These are phyloP conservation scores for Teratosphaeria nubilosa DNA, from an alignment of 2,329 filamentous ascomycete species.

Conservation along the genomic window DNA sequence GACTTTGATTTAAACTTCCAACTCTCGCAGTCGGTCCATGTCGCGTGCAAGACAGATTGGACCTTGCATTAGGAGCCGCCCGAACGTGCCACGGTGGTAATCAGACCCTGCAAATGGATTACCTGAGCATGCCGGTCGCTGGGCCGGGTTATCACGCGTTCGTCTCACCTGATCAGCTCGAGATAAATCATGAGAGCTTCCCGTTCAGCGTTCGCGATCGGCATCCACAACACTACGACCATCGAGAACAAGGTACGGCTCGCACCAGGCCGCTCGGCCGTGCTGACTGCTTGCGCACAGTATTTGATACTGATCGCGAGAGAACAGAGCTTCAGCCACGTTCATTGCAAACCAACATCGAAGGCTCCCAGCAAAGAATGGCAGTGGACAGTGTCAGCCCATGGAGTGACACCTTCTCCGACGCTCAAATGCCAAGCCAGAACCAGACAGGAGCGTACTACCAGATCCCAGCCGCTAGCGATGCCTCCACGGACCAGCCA, in stretches of 20 bases:
- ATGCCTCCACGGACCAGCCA: background rate
- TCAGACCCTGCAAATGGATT: background rate
- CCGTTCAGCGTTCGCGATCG: background rate
- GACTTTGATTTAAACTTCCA: background rate
- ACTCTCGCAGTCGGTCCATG: background rate
- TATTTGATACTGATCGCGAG: background rate
- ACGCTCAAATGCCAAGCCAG: background rate
- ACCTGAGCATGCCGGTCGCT: background rate
- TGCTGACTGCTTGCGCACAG: background rate
- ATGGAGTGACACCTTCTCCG: background rate
- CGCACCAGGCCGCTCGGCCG: background rate
- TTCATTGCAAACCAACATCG: background rate
- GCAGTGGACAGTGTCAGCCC: background rate
- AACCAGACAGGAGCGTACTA: background rate
- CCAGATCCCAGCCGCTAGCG: background rate
- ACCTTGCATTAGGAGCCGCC: background rate
- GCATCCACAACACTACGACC: background rate
- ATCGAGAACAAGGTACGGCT: background rate
- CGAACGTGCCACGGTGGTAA: background rate
- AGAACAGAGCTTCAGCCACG: background rate
- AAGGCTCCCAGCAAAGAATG: background rate
- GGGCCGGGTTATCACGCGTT: background rate
- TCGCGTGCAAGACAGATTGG: background rate
- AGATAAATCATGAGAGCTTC: background rate
- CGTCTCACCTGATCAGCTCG: background rate